A percentile compares a stretch with the other conserved stretches of the same genome.
phyloP scores from a whole-genome alignment of 495 filamentous ascomycete genomes.

The Beverwykella pulmonaria region DNA sequence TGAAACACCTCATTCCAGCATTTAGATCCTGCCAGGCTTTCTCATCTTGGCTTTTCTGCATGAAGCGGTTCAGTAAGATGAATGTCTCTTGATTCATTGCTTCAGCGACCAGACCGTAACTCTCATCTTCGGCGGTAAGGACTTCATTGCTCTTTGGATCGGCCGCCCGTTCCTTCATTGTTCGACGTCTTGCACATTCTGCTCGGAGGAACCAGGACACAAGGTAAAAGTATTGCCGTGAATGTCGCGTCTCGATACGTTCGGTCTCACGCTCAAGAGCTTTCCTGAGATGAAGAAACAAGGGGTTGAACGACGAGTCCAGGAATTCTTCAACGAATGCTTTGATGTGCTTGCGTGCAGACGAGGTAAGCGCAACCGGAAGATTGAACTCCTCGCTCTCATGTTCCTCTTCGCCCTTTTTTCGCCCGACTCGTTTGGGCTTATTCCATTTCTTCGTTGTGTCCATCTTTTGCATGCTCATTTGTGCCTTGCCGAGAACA shows the following conservation, averaged over 20 bases:
- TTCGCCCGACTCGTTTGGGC: slow-evolving; percentile 61
- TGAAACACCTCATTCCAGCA: slow-evolving; percentile 88
- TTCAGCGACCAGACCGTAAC: slow-evolving; percentile 81
- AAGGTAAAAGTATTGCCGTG: slow-evolving; percentile 86
- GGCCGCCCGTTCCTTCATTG: slow-evolving; percentile 48
- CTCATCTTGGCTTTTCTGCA: slow-evolving; percentile 75
- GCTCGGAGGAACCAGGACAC: slow-evolving; percentile 94
- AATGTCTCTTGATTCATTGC: slow-evolving; percentile 94
- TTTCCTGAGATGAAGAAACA: slow-evolving; percentile 82
- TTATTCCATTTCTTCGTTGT: slow-evolving; percentile 86
- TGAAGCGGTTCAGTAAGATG: slow-evolving; percentile 77
- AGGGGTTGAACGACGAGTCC: slow-evolving; percentile 92
- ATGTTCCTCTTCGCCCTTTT: slow-evolving; percentile 61
- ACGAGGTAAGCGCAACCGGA: slow-evolving; percentile 64
- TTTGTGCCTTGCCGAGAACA: slow-evolving; percentile 71
- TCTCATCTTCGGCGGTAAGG: slow-evolving; percentile 63
- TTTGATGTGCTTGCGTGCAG: slow-evolving; percentile 71
- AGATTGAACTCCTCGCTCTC: slow-evolving; percentile 74
- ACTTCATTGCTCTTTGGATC: slow-evolving; percentile 21
- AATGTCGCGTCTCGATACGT: slow-evolving; percentile 69
- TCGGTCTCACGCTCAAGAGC: slow-evolving; percentile 89
- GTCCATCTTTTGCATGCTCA: slow-evolving; percentile 84
- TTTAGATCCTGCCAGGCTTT: slow-evolving; percentile 87
- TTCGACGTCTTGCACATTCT: slow-evolving; percentile 72
- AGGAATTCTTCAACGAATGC: slow-evolving; percentile 91